These are phyloP conservation scores for Centella asiatica DNA, from an alignment of 129 eudicot species.

Conservation along the genomic window DNA sequence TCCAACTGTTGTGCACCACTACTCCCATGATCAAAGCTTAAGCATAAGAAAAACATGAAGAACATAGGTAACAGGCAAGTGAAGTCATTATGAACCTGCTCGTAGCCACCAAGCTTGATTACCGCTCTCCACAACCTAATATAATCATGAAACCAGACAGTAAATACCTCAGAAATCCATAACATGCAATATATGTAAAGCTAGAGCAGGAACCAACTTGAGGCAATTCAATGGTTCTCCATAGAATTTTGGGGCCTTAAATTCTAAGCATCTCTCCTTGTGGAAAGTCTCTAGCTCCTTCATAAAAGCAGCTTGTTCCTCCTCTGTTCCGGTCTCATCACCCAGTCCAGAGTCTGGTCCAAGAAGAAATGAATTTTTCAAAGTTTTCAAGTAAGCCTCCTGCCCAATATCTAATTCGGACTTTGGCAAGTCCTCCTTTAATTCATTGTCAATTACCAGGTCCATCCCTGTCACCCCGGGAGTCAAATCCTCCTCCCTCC, in stretches of 20 bases:
- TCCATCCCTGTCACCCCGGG: slow-evolving; percentile 17
- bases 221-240: slow-evolving; percentile 78
- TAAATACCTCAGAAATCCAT: background rate
- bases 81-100: slow-evolving; percentile 40
- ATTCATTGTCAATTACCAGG: slow-evolving; percentile 7
- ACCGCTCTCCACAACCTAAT: slow-evolving; percentile 90
- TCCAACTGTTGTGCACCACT: too few relatives aligned
- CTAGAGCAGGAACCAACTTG: slow-evolving; percentile 40
- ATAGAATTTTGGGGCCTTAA: slow-evolving; percentile 78
- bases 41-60: slow-evolving; percentile 1
- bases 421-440: slow-evolving; percentile 17
- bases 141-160: slow-evolving; percentile 5
- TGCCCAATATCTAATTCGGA: slow-evolving; percentile 15
- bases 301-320: slow-evolving; percentile 72
- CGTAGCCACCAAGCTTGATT: slow-evolving; percentile 79
- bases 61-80: slow-evolving; percentile 5
- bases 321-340: slow-evolving; percentile 75
- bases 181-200: background rate
- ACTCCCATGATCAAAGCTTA: slow-evolving; percentile 3
- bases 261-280: slow-evolving; percentile 62
- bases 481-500: slow-evolving; percentile 10
- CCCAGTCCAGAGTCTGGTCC: slow-evolving; percentile 39
- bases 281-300: slow-evolving; percentile 69
- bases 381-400: slow-evolving; percentile 26
- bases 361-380: slow-evolving; percentile 34